Base-by-base conservation (phyloP, 2,329 filamentous ascomycete species). In the Diaporthe amygdali region DNA sequence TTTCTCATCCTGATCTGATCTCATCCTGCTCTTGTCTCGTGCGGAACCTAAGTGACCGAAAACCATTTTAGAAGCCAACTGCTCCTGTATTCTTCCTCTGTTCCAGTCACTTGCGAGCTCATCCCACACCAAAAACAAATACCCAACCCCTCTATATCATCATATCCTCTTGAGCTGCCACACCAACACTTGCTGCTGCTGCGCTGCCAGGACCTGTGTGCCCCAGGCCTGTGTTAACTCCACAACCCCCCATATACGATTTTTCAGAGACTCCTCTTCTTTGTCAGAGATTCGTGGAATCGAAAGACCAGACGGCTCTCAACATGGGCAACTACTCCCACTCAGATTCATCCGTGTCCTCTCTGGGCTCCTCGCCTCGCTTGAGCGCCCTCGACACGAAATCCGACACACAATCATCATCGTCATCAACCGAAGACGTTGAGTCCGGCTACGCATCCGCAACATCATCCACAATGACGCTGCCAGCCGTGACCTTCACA, bases 381-480 rank as follows among this genome's bases (percentile, higher is more conserved):
- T 73, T 80, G 22, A 75, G 77, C 37, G 74, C 78, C 55, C 79
- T 82, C 71, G 73, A 80, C 71, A 80, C 82, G 74, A 80, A 83
- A 72, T 81, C 81, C 44, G 78, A 82, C 72, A 77, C 79, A 49
- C 75, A 77, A 17, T 79, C 82, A 41, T 66, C 70, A 47, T 75
- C 77, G 17, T 79, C 81, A 44, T 56, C 68, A 17, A 20, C 39
- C 41, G 71, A 71, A 17, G 86, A 88, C 51, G 81, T 87, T 73
- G 94, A 97, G 83, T 98, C 96, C 44, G 96, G 96, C 74, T 98
- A 98, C 85, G 94, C 91, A 78, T 92, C 93, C 83, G 82, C 79
- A 34, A 76, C 80, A 78, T 88, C 82, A 78, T 91, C 83, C 81
- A 92, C 89, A 51, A 86, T 87, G 66, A 91, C 90, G 75, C 87